Evolutionary conservation across 345 rosid species (phyloP), one percentile per base, ranked within the genome.

Genomic region (Acer negundo): DNA sequence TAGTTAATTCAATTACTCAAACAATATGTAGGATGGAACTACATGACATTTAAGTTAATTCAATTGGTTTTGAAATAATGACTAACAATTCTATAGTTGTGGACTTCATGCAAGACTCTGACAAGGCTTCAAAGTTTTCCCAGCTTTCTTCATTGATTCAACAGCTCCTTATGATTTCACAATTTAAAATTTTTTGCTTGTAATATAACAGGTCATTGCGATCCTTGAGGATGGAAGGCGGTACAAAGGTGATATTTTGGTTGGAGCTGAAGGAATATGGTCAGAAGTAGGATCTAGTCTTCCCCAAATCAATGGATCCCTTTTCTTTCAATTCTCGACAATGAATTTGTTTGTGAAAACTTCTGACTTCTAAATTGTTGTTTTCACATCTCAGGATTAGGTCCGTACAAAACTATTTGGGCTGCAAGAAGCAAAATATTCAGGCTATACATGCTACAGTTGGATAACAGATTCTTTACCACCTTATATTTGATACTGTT

Each of bases 81-180:
- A 75, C 67, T 46, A 70, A 70, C 72, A 75, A 75, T 38, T 75
- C 76, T 22, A 80, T 75, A 62, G 82, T 75, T 63, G 82, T 75
- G 20, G 72, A 75, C 42, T 71, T 75, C 73, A 11, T 44, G 24
- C 28, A 70, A 75, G 47, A 28, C 46, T 70, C 74, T 53, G 23
- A 10, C 46, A 70, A 47, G 74, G 74, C 26, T 70, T 53, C 20
- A 53, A 9, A 23, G 38, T 26, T 49, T 49, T 2, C 1, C 44
- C 16, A 17, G 28, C 17, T 19, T 53, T 70, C 7, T 69, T 13
- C 10, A 22, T 46, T 22, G 38, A 47, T 23, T 24, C 10, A 28
- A n/a, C 7, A 7, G 1, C 42, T 47, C 59, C 53, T 69, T 47
- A 23, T 69, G 10, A 44, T 12, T 13, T 8, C 23, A 46, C 55